phyloP scores from a whole-genome alignment of 495 filamentous ascomycete genomes.

The Penicillium manginii region DNA sequence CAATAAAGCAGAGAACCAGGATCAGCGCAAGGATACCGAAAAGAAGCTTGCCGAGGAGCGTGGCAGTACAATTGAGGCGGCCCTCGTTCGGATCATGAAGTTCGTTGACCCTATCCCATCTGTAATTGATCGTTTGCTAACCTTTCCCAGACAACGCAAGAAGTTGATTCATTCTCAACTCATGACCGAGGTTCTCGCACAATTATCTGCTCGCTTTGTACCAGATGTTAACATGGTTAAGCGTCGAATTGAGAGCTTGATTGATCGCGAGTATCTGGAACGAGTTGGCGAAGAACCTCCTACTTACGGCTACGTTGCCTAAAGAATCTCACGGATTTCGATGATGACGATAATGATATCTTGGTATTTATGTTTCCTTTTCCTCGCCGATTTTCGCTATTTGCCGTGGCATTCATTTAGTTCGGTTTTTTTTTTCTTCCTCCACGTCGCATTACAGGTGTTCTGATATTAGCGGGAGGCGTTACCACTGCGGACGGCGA shows the following conservation, averaged over 20 bases:
- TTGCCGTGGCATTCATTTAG: conserved; percentile 1
- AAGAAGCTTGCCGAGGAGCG: conserved; percentile 83
- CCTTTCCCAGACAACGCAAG: conserved; percentile 78
- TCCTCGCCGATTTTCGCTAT: conserved; percentile 5
- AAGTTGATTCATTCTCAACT: conserved; percentile 78
- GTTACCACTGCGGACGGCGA: neutral
- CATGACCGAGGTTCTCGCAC: conserved; percentile 80
- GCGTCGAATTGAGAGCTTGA: conserved; percentile 88
- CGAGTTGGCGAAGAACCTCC: conserved; percentile 72
- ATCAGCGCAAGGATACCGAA: conserved; percentile 85
- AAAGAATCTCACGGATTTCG: conserved; percentile 3
- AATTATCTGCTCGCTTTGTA: conserved; percentile 78
- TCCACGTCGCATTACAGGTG: neutral
- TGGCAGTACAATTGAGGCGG: conserved; percentile 79
- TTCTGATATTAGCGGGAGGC: neutral
- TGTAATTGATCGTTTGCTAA: conserved; percentile 13
- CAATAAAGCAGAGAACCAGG: conserved; percentile 83
- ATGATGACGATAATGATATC: neutral
- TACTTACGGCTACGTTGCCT: conserved; percentile 80
- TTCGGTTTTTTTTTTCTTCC: neutral
- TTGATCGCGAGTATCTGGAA: conserved; percentile 93
- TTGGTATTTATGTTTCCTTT: conserved; percentile 8
- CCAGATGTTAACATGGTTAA: conserved; percentile 93
- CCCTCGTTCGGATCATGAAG: conserved; percentile 96
- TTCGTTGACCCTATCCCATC: conserved; percentile 46